Evolutionary conservation across 2,329 filamentous ascomycete genomes (phyloP), one percentile per base, ranked within the genome.

Genomic region (Bimuria novae-zelandiae): DNA sequence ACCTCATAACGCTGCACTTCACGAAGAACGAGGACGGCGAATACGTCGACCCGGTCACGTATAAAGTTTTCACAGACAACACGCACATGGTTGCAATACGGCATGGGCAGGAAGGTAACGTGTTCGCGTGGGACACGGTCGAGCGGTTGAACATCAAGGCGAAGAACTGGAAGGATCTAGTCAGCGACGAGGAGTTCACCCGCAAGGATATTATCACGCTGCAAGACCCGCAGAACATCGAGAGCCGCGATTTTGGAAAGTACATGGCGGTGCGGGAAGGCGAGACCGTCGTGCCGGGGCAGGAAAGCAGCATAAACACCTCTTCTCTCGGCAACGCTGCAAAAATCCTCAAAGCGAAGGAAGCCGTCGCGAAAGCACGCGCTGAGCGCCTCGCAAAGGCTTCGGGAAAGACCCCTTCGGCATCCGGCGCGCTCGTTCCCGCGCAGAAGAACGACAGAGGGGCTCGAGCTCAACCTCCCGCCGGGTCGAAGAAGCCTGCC

Each of bases 1-100:
- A 97, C 63, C 80, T 99, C 44, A 91, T 97, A 70, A 91, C 92
- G 68, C 84, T 99, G 59, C 88, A 92, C 70, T 96, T 97, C 74
- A 84, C 90, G 55, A 92, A 93, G 72, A 99, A 97, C 73, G 89
- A 92, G 48, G 89, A 92, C 56, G 89, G 85, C 48, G 94, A 97
- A 65, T 89, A 94, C 67, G 90, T 97, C 58, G 94, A 99, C 67
- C 95, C 94, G 0, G 93, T 99, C 41, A 97, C 92, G 0, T 97
- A 90, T 81, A 99, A 99, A 75, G 89, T 96, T 36, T 91, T 99
- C 68, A 99, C 94, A 41, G 92, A 99, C 73, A 97, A 97, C 75
- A 97, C 94, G 3, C 94, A 97, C 74, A 90, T 99, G 53, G 90
- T 97, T 40, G 93, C 92, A 14, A 81, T 99, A 58, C 83, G 86